A percentile compares a stretch with the other conserved stretches of the same genome.
Conservation (phyloP, 2,329 filamentous ascomycete species). For the Bertia moriformis region DNA sequence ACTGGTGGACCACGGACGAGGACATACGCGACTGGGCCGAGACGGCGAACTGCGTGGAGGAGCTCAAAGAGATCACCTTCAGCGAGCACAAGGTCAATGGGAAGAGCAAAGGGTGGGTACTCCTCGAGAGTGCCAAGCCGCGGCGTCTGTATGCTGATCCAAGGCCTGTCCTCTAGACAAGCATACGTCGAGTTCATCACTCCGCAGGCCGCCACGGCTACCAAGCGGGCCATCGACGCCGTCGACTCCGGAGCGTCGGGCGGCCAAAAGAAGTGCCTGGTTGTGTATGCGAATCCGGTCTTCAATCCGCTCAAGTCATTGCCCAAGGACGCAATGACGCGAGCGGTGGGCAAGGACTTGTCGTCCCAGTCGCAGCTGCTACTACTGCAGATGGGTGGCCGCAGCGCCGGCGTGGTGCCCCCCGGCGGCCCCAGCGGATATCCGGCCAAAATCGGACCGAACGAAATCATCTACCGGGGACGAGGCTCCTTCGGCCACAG, state of each 20-base stretch:
- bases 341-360: neutral
- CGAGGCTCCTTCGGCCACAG: too few species aligned
- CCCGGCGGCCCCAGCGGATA: too few species aligned
- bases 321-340: neutral
- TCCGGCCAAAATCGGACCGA: too few species aligned
- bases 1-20: slow-evolving; percentile 61
- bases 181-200: slow-evolving; percentile 47
- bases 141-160: neutral
- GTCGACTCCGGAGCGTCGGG: too few species aligned
- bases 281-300: neutral
- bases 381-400: too few species aligned
- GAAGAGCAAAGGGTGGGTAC: slow-evolving; percentile 52
- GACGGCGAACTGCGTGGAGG: slow-evolving; percentile 40
- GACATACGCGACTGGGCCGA: slow-evolving; percentile 51
- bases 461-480: too few species aligned
- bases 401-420: too few species aligned
- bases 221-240: slow-evolving; percentile 42
- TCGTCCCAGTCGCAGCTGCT: too few species aligned
- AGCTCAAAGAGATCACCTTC: slow-evolving; percentile 52
- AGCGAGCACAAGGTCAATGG: slow-evolving; percentile 61
- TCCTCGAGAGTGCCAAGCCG: neutral
- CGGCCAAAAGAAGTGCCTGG: neutral
- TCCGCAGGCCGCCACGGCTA: slow-evolving; percentile 43
- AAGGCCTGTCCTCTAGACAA: neutral
- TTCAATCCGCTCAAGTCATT: neutral